Evolutionary conservation across 441 rosid species (phyloP).

Genomic region (Breynia disticha): DNA sequence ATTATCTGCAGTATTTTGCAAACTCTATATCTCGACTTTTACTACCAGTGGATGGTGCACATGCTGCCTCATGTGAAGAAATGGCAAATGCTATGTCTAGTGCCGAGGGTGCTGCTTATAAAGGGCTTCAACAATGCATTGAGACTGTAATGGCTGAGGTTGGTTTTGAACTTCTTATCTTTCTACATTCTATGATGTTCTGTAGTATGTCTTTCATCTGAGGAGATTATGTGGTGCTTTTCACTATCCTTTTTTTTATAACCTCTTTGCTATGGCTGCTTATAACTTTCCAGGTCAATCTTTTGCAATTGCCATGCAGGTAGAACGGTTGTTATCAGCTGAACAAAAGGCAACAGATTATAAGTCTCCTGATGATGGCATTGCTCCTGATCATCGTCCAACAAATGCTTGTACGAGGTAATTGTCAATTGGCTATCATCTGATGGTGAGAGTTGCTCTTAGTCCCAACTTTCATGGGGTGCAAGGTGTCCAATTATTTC

Average conservation of each 20-base stretch:
- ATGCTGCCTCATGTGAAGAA: constrained; percentile 98
- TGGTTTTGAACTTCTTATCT: constrained; percentile 18
- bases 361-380: constrained; percentile 91
- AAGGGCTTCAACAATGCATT: constrained; percentile 97
- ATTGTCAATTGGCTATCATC: constrained; percentile 12
- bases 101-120: constrained; percentile 96
- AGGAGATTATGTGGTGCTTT: not conserved
- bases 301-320: constrained; percentile 34
- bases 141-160: constrained; percentile 99
- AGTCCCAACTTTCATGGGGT: not conserved
- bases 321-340: constrained; percentile 82
- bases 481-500: not conserved
- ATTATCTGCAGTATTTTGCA: constrained; percentile 69
- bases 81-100: constrained; percentile 97
- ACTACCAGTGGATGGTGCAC: constrained; percentile 98
- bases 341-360: constrained; percentile 95
- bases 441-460: not conserved
- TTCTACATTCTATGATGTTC: constrained; percentile 8
- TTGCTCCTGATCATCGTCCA: constrained; percentile 93
- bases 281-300: not conserved
- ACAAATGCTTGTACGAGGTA: constrained; percentile 96
- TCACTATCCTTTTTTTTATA: not conserved
- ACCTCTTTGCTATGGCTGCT: not conserved
- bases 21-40: constrained; percentile 93
- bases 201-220: not conserved